Evolutionary conservation across 495 filamentous ascomycete species (phyloP), one percentile per base, ranked within the genome.

Genomic region (Neurospora sp.): DNA sequence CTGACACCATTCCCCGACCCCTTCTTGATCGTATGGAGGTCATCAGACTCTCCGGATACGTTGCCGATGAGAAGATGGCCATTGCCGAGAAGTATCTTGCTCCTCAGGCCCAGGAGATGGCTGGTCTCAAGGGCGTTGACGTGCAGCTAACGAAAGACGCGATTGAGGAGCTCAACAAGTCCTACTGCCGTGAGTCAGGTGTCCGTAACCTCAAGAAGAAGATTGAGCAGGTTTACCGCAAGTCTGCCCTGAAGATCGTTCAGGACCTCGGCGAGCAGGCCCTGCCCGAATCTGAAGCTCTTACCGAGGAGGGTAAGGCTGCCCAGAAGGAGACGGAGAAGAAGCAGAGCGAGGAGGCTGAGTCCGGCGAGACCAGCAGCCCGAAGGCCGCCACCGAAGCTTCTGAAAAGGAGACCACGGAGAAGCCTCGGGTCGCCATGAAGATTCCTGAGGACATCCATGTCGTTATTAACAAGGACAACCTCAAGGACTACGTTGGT

Each of bases 131-230:
- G 82, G 89, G 94, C 42, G 96, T 93, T 39, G 91, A 97, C 79
- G 96, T 99, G 40, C 84, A 84, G n/a, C 86, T 99, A 69, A 88
- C 87, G 75, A 87, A 94, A 76, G 89, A 91, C 38, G 96, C 94
- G 4, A 96, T 99, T 73, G 90, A 93, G 77, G 96, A 99, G 82
- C 86, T 99, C 72, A 99, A 98, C 87, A 98, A 98, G 82, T 96
- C 92, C 14, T 99, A 99, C 84, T 97, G 94, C 83, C 91, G 96
- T 18, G 96, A 99, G 81, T 94, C 92, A 69, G 96, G 96, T 75
- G 96, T 99, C 35, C 92, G 96, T 62, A 98, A 98, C 81, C 83
- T 99, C 77, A 99, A 99, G 87, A 98, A 99, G 85, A 95, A 98
- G 79, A 99, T 99, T 75, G 96, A 99, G 79, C 98, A 98, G 85